These are phyloP conservation scores for Flueggea neowawraea DNA, from an alignment of 441 rosid genomes.

Conservation along the genomic window DNA sequence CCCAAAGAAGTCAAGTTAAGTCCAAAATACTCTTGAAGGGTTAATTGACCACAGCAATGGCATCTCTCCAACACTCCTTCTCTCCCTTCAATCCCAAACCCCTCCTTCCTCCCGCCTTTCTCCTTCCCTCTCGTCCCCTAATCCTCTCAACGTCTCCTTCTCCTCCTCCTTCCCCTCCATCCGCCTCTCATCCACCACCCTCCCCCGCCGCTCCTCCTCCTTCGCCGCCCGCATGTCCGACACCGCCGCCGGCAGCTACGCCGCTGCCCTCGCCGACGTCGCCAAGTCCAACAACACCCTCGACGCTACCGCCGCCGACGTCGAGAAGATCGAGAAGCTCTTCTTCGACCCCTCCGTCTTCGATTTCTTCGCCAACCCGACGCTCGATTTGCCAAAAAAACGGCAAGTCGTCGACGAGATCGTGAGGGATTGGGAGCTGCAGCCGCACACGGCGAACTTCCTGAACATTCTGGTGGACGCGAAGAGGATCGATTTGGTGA, in stretches of 20 bases:
- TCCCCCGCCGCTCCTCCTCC: constrained; percentile 22
- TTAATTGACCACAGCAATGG: too few relatives aligned
- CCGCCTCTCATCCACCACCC: constrained; percentile 33
- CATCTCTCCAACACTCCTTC: constrained; percentile 49
- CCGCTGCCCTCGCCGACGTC: constrained; percentile 64
- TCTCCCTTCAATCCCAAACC: constrained; percentile 52
- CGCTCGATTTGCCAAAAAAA: constrained; percentile 40
- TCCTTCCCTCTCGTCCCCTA: constrained; percentile 28
- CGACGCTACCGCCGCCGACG: constrained; percentile 63
- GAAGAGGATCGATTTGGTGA: constrained; percentile 48
- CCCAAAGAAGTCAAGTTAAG: too few relatives aligned
- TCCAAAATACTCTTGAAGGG: too few relatives aligned
- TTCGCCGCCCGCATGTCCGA: constrained; percentile 44
- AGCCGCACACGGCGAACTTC: constrained; percentile 58
- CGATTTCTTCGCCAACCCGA: constrained; percentile 66
- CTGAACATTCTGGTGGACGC: constrained; percentile 64
- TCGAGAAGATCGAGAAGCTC: constrained; percentile 61
- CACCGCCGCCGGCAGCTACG: constrained; percentile 63
- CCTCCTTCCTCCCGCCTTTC: constrained; percentile 36
- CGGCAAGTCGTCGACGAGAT: constrained; percentile 55
- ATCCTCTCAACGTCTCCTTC: constrained; percentile 39
- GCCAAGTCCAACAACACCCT: constrained; percentile 59
- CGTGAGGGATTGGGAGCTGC: constrained; percentile 39
- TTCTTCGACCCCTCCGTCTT: constrained; percentile 46
- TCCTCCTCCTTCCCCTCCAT: constrained; percentile 28